Conservation (phyloP, 768 basidiomycete species). For the Hericium erinaceus region DNA sequence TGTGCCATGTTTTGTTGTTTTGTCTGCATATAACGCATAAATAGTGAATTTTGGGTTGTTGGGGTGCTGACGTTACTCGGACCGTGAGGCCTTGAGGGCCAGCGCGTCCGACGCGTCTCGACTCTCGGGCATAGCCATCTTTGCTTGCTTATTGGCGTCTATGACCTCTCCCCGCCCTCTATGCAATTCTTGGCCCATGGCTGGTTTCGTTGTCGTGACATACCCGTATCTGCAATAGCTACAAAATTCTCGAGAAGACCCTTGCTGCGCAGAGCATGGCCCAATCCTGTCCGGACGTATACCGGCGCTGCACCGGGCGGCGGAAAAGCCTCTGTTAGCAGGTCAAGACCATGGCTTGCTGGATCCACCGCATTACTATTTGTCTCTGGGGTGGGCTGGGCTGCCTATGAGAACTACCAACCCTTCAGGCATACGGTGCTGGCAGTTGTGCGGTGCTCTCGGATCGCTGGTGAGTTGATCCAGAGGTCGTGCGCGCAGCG, state of each 20-base stretch:
- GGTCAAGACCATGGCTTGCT: conserved; percentile 1
- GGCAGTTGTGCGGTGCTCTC: conserved; percentile 69
- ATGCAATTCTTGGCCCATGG: background rate
- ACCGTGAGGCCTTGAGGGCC: background rate
- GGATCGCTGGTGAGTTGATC: conserved; percentile 53
- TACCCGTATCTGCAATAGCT: background rate
- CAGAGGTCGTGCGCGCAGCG: background rate
- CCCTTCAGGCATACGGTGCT: conserved; percentile 69
- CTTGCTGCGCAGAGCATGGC: too few relatives aligned
- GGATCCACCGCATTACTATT: conserved; percentile 17
- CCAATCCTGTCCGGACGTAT: too few relatives aligned
- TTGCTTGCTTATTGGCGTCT: background rate
- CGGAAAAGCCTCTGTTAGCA: too few relatives aligned
- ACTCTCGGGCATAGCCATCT: background rate
- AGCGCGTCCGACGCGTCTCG: background rate
- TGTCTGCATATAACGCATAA: background rate
- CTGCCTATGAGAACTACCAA: conserved; percentile 59
- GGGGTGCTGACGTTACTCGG: too few relatives aligned
- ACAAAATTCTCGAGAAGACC: too few relatives aligned
- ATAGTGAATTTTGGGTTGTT: background rate
- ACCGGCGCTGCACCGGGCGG: too few relatives aligned
- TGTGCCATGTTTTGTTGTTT: background rate
- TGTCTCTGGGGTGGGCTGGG: conserved; percentile 23
- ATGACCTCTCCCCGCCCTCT: background rate
- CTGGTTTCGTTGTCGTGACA: background rate